Evolutionary conservation across 169 alveolate genomes (phyloP).

Genomic region (Cryptosporidium sp.): DNA sequence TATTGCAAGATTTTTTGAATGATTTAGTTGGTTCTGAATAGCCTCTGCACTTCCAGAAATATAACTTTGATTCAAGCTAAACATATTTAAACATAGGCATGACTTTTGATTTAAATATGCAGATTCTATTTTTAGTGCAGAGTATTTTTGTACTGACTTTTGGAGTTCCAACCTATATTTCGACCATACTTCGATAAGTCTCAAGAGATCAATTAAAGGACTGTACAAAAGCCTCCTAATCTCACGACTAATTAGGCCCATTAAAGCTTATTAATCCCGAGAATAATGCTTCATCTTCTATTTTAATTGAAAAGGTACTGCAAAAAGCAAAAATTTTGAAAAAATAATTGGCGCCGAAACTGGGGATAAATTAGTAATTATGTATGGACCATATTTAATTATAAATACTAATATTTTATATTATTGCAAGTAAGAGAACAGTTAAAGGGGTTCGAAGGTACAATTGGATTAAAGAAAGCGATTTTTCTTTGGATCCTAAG

Average conservation of each 20-base stretch:
- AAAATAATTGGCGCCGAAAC: neutral
- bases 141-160: slow-evolving; percentile 36
- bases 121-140: slow-evolving; percentile 22
- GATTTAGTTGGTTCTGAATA: neutral
- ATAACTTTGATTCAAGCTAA: slow-evolving; percentile 23
- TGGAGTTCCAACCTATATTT: slow-evolving; percentile 4
- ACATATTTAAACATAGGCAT: slow-evolving; percentile 7
- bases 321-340: neutral
- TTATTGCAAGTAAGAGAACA: neutral
- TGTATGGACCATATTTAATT: neutral
- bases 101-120: slow-evolving; percentile 30
- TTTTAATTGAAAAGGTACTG: neutral
- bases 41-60: neutral
- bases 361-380: neutral
- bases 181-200: slow-evolving; percentile 51
- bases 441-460: neutral
- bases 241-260: neutral
- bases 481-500: neutral
- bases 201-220: slow-evolving; percentile 32
- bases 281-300: neutral
- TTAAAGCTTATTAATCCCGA: neutral
- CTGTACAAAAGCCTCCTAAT: slow-evolving; percentile 2
- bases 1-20: neutral
- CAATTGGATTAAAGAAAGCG: neutral
- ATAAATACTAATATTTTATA: neutral